Base-by-base conservation (phyloP, 345 rosid species). In the Physaria fendleri region DNA sequence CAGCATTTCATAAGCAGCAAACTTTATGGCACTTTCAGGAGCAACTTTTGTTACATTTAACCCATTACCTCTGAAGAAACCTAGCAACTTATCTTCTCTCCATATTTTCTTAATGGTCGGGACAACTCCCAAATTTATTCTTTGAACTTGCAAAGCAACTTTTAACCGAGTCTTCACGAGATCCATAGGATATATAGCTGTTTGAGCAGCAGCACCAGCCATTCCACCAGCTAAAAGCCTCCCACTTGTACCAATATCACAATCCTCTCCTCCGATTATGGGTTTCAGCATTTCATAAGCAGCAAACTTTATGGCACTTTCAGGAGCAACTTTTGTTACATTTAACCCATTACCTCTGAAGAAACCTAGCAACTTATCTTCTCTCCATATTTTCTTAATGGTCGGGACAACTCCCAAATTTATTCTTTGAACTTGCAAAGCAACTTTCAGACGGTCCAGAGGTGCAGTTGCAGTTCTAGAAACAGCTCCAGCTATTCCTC, bases 381-480 rank as follows among this genome's bases (percentile, higher is more conserved):
- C 82, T 75, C 74, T 85, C 85, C 68, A 90, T 73, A 93, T 87
- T 32, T 84, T 80, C 69, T 69, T 85, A 6, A 87, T 34, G 56
- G 96, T 77, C 3, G 99, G 90, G 68, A 85, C 44, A 35, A 90
- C 37, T 3, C 55, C 53, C 38, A 90, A 66, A 39, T 47, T 63
- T 4, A 88, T 55, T 15, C 90, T 87, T 69, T 93, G 96, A 44
- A 93, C 95, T 73, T 93, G 99, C 81, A 93, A 77, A 60, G 71
- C 66, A 41, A 93, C 97, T 81, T 93, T 93, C 51, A 90, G 61
- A 27, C 95, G 84, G 68, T 93, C 99, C 40, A 93, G 88, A 65
- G 97, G 97, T 47, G 97, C 99, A 29, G 97, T 90, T 40, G 79
- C 90, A 50, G 95, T 93, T 43, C 97, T 95, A 50, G 99, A 89